Conservation (phyloP, 768 basidiomycete genomes). For the Mycena vitilis region DNA sequence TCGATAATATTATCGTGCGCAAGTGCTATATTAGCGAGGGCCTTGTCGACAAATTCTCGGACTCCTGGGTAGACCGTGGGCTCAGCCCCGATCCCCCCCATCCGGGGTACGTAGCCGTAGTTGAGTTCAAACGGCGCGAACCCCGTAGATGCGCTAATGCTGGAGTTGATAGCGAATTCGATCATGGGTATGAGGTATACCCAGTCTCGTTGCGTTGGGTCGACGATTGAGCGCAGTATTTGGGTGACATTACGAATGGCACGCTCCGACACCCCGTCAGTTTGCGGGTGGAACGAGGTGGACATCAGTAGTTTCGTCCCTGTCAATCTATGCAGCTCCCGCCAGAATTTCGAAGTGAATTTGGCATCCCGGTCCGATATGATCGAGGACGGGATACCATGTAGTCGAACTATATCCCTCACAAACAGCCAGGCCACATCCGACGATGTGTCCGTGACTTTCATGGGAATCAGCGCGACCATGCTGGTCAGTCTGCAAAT, state of each 20-base stretch:
- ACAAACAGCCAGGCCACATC: no score
- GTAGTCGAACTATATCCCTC: no score
- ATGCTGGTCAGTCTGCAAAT: constrained; percentile 18
- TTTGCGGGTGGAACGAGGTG: constrained; percentile 43
- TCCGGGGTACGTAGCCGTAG: constrained; percentile 27
- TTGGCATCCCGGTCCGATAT: no score
- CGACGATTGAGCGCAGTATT: no score
- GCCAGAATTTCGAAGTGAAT: no score
- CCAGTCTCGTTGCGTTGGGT: constrained; percentile 45
- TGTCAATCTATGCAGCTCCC: no score
- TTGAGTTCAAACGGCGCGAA: constrained; percentile 50
- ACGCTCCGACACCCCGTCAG: constrained; percentile 47
- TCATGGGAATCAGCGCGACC: constrained; percentile 11
- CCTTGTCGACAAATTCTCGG: constrained; percentile 5
- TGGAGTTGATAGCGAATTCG: constrained; percentile 1
- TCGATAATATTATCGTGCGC: no score
- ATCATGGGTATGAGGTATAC: constrained; percentile 42
- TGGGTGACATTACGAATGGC: no score
- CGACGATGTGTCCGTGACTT: neutral
- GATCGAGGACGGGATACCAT: no score
- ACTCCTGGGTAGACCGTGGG: constrained; percentile 34
- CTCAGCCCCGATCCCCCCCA: neutral
- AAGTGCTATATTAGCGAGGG: no score
- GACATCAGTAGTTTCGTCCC: no score
- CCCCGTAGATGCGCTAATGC: constrained; percentile 41